A percentile compares a stretch with the other conserved stretches of the same genome.
Conservation (phyloP, 2,329 filamentous ascomycete species). For the Apiospora arundinis region DNA sequence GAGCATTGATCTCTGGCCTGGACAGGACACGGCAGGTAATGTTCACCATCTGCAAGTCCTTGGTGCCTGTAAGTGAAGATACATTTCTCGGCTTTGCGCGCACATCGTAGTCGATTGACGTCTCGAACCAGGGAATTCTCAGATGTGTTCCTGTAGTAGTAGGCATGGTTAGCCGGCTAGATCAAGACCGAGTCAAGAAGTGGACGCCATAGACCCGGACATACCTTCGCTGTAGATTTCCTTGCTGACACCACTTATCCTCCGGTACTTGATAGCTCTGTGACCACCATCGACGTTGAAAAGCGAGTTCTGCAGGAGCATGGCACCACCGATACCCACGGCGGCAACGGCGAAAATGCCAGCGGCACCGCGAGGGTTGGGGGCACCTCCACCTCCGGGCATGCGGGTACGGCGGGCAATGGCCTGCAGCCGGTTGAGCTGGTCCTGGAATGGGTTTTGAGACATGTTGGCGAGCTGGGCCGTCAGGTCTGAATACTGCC, state of each 20-base stretch:
- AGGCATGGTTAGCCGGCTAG: neutral
- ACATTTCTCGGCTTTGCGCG: conserved; percentile 97
- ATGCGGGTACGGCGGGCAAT: conserved; percentile 39
- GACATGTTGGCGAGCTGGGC: conserved; percentile 36
- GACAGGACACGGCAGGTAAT: conserved; percentile 99
- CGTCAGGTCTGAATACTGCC: neutral
- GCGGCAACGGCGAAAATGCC: conserved; percentile 48
- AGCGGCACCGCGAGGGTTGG: conserved; percentile 49
- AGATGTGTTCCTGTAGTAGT: conserved; percentile 79
- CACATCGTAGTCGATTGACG: conserved; percentile 95
- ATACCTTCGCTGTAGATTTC: conserved; percentile 95
- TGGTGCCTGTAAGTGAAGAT: conserved; percentile 95
- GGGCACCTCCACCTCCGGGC: conserved; percentile 42
- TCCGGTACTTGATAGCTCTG: conserved; percentile 97
- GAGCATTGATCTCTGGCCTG: conserved; percentile 81
- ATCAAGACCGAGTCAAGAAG: conserved; percentile 6
- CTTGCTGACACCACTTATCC: conserved; percentile 89
- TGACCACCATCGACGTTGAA: conserved; percentile 97
- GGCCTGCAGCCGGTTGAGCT: conserved; percentile 32
- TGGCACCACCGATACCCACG: conserved; percentile 53
- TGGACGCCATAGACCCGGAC: conserved; percentile 28
- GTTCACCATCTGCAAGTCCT: conserved; percentile 99
- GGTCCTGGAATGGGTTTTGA: conserved; percentile 40
- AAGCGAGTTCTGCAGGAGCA: conserved; percentile 65
- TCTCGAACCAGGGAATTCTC: conserved; percentile 96